Base-by-base conservation (phyloP, 768 basidiomycete genomes). In the Boletus reticulatus region DNA sequence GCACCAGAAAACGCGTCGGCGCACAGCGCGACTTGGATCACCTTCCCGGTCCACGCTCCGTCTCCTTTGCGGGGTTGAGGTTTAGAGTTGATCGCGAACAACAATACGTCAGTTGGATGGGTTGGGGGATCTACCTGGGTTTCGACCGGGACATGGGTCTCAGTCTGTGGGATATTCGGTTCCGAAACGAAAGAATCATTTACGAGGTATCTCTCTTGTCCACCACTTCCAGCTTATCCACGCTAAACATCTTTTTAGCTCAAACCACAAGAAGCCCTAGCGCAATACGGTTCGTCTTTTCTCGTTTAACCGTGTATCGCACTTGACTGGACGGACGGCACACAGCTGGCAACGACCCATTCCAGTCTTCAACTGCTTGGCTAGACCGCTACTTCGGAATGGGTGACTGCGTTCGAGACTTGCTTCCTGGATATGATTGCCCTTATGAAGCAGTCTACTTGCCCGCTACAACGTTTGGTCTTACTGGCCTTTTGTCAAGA, bases 61-160 rank as follows among this genome's bases (percentile, higher is more conserved):
- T 88, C 0, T 78, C 79, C 2, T 86, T 87, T 66, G 78, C 78
- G 9, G 85, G 86, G 0, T 64, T 80, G 56, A 75, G 85, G 4
- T 87, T 80, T 64, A 72, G 82, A 39, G 79, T 87, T 2, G 81
- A 87, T 60, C 63, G 62, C 22, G 73, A 75, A 37, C 69, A 72
- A 43, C 76, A 82, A 58, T 85, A 80, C 57, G 68, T 87, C n/a
- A 81, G 76, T 43, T 88, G 85, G 85, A 82, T 87, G 82, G 83
- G 83, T 3, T 86, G 84, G 83, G 73, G 76, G 0, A 52, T 85
- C 67, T 85, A 80, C 57, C 72, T 85, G 31, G 79, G 82, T 48
- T 87, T 86, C 62, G 82, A 84, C 52, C 67, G 84, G 29, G 86
- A 87, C 62, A 86, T 87, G 84, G 86, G 84, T 14, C 59, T 84